Evolutionary conservation across 169 alveolate species (phyloP).

Genomic region (Plasmodium adleri): DNA sequence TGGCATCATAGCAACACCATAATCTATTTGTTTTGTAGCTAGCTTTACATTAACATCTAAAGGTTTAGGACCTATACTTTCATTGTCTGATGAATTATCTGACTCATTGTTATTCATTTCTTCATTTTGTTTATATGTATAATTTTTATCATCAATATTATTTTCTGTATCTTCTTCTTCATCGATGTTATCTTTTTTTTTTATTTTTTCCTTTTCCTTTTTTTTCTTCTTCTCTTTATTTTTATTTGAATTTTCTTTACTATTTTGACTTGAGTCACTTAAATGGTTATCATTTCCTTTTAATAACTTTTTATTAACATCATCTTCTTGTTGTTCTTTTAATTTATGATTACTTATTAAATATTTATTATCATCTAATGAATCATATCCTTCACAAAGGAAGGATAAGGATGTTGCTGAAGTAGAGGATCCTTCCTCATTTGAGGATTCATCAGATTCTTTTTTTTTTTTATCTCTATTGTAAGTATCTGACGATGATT

Average conservation of each 20-base stretch:
- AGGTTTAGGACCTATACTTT: conserved; percentile 80
- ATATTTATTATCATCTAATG: conserved; percentile 6
- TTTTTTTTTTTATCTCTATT: conserved; percentile 1
- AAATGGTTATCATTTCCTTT: too few species aligned
- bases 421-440: background rate
- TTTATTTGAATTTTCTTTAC: background rate
- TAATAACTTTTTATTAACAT: too few species aligned
- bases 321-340: background rate
- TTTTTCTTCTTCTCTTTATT: background rate
- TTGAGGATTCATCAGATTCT: background rate
- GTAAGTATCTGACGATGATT: background rate
- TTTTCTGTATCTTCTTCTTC: conserved; percentile 7
- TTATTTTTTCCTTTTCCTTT: background rate
- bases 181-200: background rate
- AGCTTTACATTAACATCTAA: conserved; percentile 62
- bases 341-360: background rate
- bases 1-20: conserved; percentile 80
- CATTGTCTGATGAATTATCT: conserved; percentile 34
- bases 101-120: background rate
- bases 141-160: conserved; percentile 1
- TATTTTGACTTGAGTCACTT: too few species aligned
- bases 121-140: background rate
- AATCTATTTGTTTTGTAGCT: conserved; percentile 65
- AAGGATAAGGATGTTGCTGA: conserved; percentile 62
- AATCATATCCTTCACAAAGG: conserved; percentile 62